Evolutionary conservation across 371 early-diverging fungal species (phyloP).

Genomic region (Parasitella parasitica): DNA sequence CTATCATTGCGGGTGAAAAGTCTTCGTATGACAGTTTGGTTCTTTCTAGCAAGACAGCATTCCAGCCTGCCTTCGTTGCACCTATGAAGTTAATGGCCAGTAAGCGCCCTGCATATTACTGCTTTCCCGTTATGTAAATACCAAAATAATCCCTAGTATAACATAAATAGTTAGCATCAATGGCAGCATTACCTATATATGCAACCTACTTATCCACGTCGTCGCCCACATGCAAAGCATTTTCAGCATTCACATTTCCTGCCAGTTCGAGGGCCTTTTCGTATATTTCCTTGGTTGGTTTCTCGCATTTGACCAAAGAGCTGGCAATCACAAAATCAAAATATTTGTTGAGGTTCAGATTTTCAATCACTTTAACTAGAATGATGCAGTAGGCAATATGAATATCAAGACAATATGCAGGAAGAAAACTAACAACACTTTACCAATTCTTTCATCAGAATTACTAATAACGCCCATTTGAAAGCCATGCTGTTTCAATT

Average conservation of each 20-base stretch:
- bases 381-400: neutral
- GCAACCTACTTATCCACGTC: constrained; percentile 26
- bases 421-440: neutral
- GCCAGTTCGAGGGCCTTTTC: constrained; percentile 31
- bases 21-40: constrained; percentile 26
- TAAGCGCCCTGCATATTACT: neutral
- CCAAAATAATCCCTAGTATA: constrained; percentile 20
- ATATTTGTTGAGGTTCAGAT: constrained; percentile 33
- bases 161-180: neutral
- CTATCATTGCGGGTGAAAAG: constrained; percentile 28
- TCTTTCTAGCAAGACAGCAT: constrained; percentile 38
- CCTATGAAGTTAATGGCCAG: constrained; percentile 14
- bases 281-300: constrained; percentile 40
- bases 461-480: constrained; percentile 51
- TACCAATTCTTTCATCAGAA: constrained; percentile 49
- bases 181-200: too few relatives aligned
- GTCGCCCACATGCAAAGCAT: constrained; percentile 29
- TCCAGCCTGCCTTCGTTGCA: constrained; percentile 40
- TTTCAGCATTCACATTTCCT: constrained; percentile 10
- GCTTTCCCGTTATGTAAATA: neutral
- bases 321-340: constrained; percentile 47
- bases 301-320: constrained; percentile 33
- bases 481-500: constrained; percentile 32
- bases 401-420: neutral
- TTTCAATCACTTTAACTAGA: constrained; percentile 38